A percentile compares a stretch with the other conserved stretches of the same genome.
These are phyloP conservation scores for Trichoderma lentiforme DNA, from an alignment of 2,329 filamentous ascomycete species.

Conservation along the genomic window DNA sequence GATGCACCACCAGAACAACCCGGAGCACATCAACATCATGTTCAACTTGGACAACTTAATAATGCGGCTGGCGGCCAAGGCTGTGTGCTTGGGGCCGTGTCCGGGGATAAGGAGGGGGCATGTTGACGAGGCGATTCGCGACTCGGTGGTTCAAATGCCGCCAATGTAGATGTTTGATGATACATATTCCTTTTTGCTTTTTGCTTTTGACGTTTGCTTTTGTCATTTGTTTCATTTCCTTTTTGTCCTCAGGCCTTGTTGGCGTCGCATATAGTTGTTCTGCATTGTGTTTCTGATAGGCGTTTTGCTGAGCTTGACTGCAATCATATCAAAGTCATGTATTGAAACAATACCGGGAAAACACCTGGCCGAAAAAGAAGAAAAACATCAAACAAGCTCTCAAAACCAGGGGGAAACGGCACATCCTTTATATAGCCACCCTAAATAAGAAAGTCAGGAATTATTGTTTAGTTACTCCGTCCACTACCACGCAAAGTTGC, in stretches of 20 bases:
- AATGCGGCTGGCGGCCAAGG: not conserved
- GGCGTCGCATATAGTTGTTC: not conserved
- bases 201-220: not conserved
- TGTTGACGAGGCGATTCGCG: slow-evolving; percentile 12
- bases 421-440: not conserved
- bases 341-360: too few relatives aligned
- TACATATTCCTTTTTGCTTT: not conserved
- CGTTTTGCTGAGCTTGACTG: not conserved
- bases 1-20: not conserved
- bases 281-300: not conserved
- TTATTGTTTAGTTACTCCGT: not conserved
- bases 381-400: not conserved
- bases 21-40: slow-evolving; percentile 8
- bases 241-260: not conserved
- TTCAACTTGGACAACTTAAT: slow-evolving; percentile 11
- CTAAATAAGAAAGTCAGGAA: not conserved
- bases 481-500: not conserved
- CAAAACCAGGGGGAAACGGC: not conserved
- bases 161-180: not conserved
- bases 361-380: too few relatives aligned
- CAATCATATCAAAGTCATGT: too few relatives aligned
- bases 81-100: slow-evolving; percentile 5
- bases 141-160: not conserved
- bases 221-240: not conserved
- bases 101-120: slow-evolving; percentile 7